Evolutionary conservation across 371 early-diverging fungal genomes (phyloP).

Genomic region (Mortierella sp.): DNA sequence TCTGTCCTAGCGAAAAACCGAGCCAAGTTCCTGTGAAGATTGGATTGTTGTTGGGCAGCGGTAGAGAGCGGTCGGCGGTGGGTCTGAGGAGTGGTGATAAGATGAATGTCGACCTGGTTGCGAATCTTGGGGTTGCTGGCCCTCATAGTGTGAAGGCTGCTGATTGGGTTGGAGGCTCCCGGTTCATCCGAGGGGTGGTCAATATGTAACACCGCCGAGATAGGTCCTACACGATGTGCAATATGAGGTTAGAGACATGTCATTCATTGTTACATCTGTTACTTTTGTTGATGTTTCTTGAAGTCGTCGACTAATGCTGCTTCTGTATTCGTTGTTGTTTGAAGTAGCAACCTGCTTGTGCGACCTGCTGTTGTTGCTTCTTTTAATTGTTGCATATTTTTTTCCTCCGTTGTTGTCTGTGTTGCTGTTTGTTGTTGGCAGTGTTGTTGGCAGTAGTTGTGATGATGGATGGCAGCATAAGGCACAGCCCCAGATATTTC

Average conservation of each 20-base stretch:
- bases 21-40: conserved; percentile 66
- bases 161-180: conserved; percentile 40
- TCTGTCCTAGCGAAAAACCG: conserved; percentile 71
- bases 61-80: conserved; percentile 40
- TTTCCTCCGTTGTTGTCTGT: background rate
- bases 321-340: too few relatives aligned
- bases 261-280: background rate
- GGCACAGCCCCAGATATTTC: background rate
- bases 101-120: conserved; percentile 67
- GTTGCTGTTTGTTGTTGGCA: too few relatives aligned
- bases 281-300: background rate
- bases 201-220: conserved; percentile 67
- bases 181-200: conserved; percentile 39
- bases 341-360: too few relatives aligned
- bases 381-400: background rate
- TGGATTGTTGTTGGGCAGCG: conserved; percentile 41
- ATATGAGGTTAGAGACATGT: background rate
- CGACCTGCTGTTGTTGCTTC: too few relatives aligned
- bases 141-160: conserved; percentile 58
- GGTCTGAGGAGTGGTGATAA: conserved; percentile 61
- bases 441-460: too few relatives aligned
- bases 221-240: conserved; percentile 59
- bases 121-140: conserved; percentile 60
- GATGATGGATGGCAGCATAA: background rate
- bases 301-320: background rate